Base-by-base conservation (phyloP, 106 monocot species). In the Agapanthus africanus region DNA sequence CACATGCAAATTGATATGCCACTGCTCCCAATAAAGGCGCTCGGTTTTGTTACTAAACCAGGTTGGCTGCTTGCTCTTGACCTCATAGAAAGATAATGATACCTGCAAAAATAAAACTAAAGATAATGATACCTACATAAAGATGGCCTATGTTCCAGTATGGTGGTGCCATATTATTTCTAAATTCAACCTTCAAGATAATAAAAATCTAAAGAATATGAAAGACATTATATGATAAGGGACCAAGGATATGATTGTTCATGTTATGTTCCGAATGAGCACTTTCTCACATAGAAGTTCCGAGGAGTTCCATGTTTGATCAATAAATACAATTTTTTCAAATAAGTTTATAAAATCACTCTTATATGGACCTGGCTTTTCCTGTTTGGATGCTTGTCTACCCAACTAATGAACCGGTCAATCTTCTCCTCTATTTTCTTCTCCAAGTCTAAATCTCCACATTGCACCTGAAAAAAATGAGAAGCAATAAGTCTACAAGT, bases 381-480 rank as follows among this genome's bases (percentile, higher is more conserved):
- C 71, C 69, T 86, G 60, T 99, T 93, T 60, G 92, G 92, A 73
- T 99, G 92, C 69, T 93, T 99, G 73, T 99, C 90, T 32, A 73
- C 82, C 99, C 99, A 99, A 65, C 60, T 26, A 69, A 79, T 71
- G 50, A 99, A 87, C 38, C 90, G 90, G 25, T 93, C 77, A 11
- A 99, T 85, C 68, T 87, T 99, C 61, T 93, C 99, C 67, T 99
- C 99, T 66, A 93, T 85, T 78, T 93, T 90, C 81, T 90, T 93
- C 59, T 92, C 90, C 69, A 93, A 47, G 40, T 99, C 99, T 34
- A 67, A 40, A 76, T 90, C 87, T 57, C 93, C 99, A 78, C 99
- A 99, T 74, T 95, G 88, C 22, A 91, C 95, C 95, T 95, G 71
- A n/a, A n/a, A 37, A 60, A 21, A 50, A 68, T 26, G 37, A 46